Evolutionary conservation across 75 land plant species (phyloP).

Genomic region (Picea glauca): DNA sequence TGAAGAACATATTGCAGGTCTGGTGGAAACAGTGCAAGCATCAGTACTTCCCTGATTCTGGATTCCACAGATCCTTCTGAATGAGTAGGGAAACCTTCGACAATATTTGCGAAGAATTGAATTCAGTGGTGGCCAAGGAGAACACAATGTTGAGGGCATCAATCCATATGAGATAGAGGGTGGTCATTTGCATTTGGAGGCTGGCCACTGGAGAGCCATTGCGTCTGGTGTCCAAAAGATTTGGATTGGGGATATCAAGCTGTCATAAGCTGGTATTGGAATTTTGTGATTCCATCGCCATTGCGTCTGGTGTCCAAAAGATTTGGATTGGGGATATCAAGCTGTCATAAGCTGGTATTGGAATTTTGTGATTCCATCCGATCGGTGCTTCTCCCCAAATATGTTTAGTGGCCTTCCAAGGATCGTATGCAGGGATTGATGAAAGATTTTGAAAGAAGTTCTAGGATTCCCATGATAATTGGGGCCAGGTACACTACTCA

Average conservation of each 20-base stretch:
- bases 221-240: conserved; percentile 77
- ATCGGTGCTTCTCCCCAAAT: conserved; percentile 79
- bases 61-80: conserved; percentile 72
- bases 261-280: conserved; percentile 94
- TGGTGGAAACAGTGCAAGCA: conserved; percentile 83
- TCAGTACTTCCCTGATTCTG: conserved; percentile 76
- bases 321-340: conserved; percentile 94
- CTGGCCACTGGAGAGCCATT: conserved; percentile 94
- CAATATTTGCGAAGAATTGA: conserved; percentile 79
- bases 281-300: conserved; percentile 84
- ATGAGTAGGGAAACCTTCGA: conserved; percentile 80
- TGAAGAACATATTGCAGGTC: conserved; percentile 67
- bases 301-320: conserved; percentile 79
- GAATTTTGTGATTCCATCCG: conserved; percentile 90
- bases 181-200: conserved; percentile 93
- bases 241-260: conserved; percentile 94
- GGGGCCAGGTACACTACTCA: conserved; percentile 96
- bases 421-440: conserved; percentile 16
- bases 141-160: conserved; percentile 65
- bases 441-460: conserved; percentile 64
- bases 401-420: conserved; percentile 73
- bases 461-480: conserved; percentile 75
- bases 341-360: conserved; percentile 90
- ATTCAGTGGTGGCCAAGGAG: conserved; percentile 26
- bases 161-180: conserved; percentile 80